Evolutionary conservation across 345 rosid genomes (phyloP).

Genomic region (Turritis glabra): DNA sequence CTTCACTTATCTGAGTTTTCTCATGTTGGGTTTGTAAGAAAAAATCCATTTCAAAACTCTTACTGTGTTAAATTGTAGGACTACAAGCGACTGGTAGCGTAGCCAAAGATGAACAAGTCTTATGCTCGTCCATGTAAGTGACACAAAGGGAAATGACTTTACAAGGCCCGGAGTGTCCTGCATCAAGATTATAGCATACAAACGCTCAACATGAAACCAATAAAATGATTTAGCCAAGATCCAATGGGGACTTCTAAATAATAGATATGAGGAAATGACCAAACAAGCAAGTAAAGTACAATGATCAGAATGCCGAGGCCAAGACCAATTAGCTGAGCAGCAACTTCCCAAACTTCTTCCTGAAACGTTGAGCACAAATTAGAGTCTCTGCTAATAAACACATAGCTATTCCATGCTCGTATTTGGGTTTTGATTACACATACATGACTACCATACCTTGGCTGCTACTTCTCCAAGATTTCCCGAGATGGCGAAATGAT

Average conservation of each 20-base stretch:
- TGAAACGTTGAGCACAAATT: constrained; percentile 40
- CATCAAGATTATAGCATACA: constrained; percentile 30
- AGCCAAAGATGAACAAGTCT: constrained; percentile 91
- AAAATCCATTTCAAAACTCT: constrained; percentile 18
- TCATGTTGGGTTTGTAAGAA: constrained; percentile 10
- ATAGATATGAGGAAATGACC: constrained; percentile 3
- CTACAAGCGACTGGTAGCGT: constrained; percentile 80
- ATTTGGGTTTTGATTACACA: constrained; percentile 7
- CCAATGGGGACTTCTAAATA: neutral
- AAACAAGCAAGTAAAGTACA: constrained; percentile 45
- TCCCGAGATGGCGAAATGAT: constrained; percentile 82
- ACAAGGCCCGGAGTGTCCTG: constrained; percentile 92
- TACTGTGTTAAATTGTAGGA: constrained; percentile 71
- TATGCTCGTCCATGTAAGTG: constrained; percentile 71
- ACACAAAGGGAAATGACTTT: constrained; percentile 63
- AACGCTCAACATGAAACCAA: constrained; percentile 23
- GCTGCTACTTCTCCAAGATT: constrained; percentile 97
- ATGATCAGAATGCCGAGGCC: constrained; percentile 79
- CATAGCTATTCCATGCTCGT: neutral
- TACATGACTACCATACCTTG: constrained; percentile 55
- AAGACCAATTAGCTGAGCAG: constrained; percentile 91
- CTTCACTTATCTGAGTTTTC: neutral
- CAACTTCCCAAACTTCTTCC: constrained; percentile 99
- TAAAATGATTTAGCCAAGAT: neutral
- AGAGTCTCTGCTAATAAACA: constrained; percentile 5